A percentile compares a stretch with the other conserved stretches of the same genome.
These are phyloP conservation scores for Flaveria brownii DNA, from an alignment of 129 eudicot genomes.

Conservation along the genomic window DNA sequence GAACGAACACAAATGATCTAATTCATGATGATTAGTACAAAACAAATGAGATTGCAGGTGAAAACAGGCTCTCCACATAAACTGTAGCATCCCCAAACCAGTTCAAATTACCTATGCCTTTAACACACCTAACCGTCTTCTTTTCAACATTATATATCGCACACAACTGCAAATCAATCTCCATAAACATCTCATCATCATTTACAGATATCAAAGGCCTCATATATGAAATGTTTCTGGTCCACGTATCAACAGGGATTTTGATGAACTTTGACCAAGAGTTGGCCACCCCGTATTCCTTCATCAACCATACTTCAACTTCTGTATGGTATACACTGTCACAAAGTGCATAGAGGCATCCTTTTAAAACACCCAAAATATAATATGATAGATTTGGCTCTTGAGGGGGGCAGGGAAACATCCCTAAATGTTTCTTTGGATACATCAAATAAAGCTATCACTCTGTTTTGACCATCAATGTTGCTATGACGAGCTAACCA, in stretches of 20 bases:
- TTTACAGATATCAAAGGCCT: slow-evolving; percentile 33
- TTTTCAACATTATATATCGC: slow-evolving; percentile 24
- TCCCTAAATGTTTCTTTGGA: slow-evolving; percentile 34
- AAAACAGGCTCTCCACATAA: slow-evolving; percentile 42
- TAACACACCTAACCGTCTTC: slow-evolving; percentile 30
- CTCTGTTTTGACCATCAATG: slow-evolving; percentile 15
- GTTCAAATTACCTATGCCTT: slow-evolving; percentile 12
- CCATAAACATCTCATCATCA: slow-evolving; percentile 40
- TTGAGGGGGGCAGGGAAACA: slow-evolving; percentile 32
- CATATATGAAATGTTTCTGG: slow-evolving; percentile 23
- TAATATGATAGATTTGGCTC: slow-evolving; percentile 16
- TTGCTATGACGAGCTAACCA: slow-evolving; percentile 35
- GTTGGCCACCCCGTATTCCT: slow-evolving; percentile 34
- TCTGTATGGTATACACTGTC: slow-evolving; percentile 17
- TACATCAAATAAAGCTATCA: slow-evolving; percentile 29
- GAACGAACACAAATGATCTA: background rate
- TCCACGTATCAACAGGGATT: slow-evolving; percentile 31
- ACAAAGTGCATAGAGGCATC: slow-evolving; percentile 32
- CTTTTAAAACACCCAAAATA: slow-evolving; percentile 29
- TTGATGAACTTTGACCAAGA: slow-evolving; percentile 40
- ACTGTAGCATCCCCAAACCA: slow-evolving; percentile 39
- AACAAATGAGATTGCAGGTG: slow-evolving; percentile 32
- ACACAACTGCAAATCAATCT: slow-evolving; percentile 33
- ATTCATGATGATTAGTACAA: slow-evolving; percentile 17
- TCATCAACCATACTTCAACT: slow-evolving; percentile 44